Evolutionary conservation across 768 basidiomycete genomes (phyloP).

Genomic region (Coprinellus micaceus): DNA sequence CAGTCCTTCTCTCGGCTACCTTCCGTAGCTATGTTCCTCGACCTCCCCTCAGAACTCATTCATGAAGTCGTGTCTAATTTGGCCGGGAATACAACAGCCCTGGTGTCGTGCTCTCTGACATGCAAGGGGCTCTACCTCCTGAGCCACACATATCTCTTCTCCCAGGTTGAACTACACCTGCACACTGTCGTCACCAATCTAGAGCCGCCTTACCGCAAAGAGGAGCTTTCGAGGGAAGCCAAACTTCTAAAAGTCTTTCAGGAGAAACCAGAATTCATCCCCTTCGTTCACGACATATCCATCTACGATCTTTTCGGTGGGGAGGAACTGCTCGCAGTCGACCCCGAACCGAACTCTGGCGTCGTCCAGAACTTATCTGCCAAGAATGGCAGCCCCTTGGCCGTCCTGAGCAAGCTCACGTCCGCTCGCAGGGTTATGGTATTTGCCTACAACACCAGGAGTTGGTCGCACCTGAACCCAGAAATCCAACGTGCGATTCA

Average conservation of each 20-base stretch:
- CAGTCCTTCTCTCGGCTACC: no score
- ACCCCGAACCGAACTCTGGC: neutral
- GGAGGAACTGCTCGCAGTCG: neutral
- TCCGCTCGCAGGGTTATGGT: neutral
- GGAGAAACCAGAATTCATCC: neutral
- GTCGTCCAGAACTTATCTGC: neutral
- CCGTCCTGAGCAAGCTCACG: neutral
- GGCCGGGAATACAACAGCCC: neutral
- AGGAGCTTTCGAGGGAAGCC: neutral
- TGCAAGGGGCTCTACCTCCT: neutral
- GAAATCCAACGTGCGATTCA: neutral
- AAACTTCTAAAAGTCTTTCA: neutral
- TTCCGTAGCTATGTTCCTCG: neutral
- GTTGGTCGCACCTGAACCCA: neutral
- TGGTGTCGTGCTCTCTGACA: neutral
- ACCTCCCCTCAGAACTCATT: neutral
- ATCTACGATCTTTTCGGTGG: slow-evolving; percentile 1
- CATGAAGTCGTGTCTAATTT: slow-evolving; percentile 11
- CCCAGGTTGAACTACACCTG: neutral
- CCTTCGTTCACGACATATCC: neutral
- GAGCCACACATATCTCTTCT: neutral
- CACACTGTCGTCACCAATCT: neutral
- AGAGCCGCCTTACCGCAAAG: neutral
- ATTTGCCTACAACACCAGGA: neutral
- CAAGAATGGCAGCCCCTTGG: neutral